Percentiles rank a stretch among this genome's conserved stretches.
Conservation (phyloP, 192 early-diverging fungal genomes). For the Gorgonomyces haynaldii region DNA sequence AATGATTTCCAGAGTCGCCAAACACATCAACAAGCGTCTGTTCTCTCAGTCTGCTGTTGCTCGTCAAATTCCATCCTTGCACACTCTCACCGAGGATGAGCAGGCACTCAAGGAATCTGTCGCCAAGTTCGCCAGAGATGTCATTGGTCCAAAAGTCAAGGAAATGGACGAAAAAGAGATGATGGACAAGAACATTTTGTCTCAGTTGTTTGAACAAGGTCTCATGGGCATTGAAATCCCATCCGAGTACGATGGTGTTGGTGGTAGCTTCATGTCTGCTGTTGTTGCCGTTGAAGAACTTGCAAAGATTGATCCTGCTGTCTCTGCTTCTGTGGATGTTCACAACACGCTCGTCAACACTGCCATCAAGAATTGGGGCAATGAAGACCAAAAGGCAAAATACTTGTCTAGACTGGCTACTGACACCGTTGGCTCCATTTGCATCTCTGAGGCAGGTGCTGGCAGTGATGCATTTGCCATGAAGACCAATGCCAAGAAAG, state of each 20-base stretch:
- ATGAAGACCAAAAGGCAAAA: slow-evolving; percentile 59
- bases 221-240: slow-evolving; percentile 91
- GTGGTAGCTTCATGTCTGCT: slow-evolving; percentile 73
- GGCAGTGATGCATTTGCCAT: slow-evolving; percentile 93
- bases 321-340: slow-evolving; percentile 86
- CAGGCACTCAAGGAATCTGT: slow-evolving; percentile 29
- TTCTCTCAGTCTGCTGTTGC: too few relatives aligned
- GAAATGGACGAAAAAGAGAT: slow-evolving; percentile 87
- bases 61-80: slow-evolving; percentile 10
- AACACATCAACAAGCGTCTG: too few relatives aligned
- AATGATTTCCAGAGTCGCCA: too few relatives aligned
- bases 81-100: slow-evolving; percentile 14
- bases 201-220: slow-evolving; percentile 82
- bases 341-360: slow-evolving; percentile 97
- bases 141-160: slow-evolving; percentile 69
- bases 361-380: slow-evolving; percentile 73
- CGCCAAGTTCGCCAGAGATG: slow-evolving; percentile 70
- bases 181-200: slow-evolving; percentile 64
- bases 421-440: slow-evolving; percentile 73
- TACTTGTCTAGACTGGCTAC: slow-evolving; percentile 78
- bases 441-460: slow-evolving; percentile 83
- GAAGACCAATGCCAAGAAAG: slow-evolving; percentile 68
- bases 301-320: slow-evolving; percentile 88
- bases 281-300: slow-evolving; percentile 85
- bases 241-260: slow-evolving; percentile 64